Base-by-base conservation (phyloP, 345 rosid species). In the Streptanthus diversifolius region DNA sequence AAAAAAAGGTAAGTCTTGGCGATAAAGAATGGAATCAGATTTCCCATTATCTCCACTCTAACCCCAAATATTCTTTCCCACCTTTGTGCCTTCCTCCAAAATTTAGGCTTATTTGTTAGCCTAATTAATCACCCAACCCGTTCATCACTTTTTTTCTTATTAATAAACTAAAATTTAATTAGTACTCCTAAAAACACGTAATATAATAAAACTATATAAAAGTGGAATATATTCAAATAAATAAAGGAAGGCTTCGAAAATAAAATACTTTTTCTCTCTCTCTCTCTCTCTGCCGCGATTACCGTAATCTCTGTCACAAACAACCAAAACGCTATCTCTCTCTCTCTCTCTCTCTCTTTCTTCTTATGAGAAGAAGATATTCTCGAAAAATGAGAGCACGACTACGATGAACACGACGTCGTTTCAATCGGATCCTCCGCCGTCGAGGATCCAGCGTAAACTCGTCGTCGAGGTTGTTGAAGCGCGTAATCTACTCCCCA, bases 401-500 rank as follows among this genome's bases (percentile, higher is more conserved):
- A 33, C 12, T 33, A 40, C 29, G 27, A 83, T 80, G 83, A 70
- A 76, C 37, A 79, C 87, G 77, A 70, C 77, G 66, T 74, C 87
- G 72, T 45, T 76, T 77, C 68, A 76, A n/a, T 83, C 77, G 19
- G 76, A 74, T 70, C 81, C 73, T 10, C 72, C 72, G 0, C 84
- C 67, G 13, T 71, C 84, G 18, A 54, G 40, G 22, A 60, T 49
- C 68, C 74, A 83, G 18, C 87, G 93, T 8, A 91, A 77, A 71
- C 86, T 91, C 18, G 71, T 85, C 33, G 92, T 91, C 13, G 93
- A 90, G 30, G 95, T 91, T 0, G 72, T 80, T 0, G 95, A 95
- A 33, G 98, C 98, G 0, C 89, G 97, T 3, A 86, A 95, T 49
- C 80, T 95, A 15, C 90, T 91, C 30, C 97, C 95, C 11, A 95